Conservation (phyloP, 192 early-diverging fungal species). For the Jimgerdemannia flammicorona region DNA sequence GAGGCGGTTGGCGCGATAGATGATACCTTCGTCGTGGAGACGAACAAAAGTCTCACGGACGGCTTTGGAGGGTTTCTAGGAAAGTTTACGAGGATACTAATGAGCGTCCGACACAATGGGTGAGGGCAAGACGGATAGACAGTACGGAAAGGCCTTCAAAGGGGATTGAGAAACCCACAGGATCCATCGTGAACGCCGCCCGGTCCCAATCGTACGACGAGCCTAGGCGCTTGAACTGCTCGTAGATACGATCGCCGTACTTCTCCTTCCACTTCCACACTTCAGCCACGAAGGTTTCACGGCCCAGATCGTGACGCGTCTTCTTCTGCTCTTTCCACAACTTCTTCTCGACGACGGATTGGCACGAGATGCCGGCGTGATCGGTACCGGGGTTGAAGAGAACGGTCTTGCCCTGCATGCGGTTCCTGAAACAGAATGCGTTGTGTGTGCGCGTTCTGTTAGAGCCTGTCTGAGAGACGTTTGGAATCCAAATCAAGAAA, state of each 20-base stretch:
- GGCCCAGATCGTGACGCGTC: conserved; percentile 91
- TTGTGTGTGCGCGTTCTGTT: no score
- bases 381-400: conserved; percentile 94
- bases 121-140: not conserved
- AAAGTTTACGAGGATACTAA: not conserved
- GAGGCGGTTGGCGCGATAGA: conserved; percentile 94
- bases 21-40: conserved; percentile 90
- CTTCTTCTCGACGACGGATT: conserved; percentile 96
- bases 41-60: conserved; percentile 93
- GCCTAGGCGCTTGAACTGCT: conserved; percentile 87
- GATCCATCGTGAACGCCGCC: conserved; percentile 90
- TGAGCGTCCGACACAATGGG: not conserved
- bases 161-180: conserved; percentile 23
- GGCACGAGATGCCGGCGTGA: conserved; percentile 97
- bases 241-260: conserved; percentile 79
- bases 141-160: not conserved
- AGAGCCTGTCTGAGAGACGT: not conserved
- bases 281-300: conserved; percentile 83
- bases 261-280: conserved; percentile 96
- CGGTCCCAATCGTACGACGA: conserved; percentile 93
- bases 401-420: conserved; percentile 95
- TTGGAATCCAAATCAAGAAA: no score
- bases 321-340: conserved; percentile 78
- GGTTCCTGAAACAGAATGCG: conserved; percentile 47
- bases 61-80: conserved; percentile 66